Percentiles rank a stretch among this genome's conserved stretches.
Conservation (phyloP, 345 rosid genomes). For the Eucalyptus cloeziana region DNA sequence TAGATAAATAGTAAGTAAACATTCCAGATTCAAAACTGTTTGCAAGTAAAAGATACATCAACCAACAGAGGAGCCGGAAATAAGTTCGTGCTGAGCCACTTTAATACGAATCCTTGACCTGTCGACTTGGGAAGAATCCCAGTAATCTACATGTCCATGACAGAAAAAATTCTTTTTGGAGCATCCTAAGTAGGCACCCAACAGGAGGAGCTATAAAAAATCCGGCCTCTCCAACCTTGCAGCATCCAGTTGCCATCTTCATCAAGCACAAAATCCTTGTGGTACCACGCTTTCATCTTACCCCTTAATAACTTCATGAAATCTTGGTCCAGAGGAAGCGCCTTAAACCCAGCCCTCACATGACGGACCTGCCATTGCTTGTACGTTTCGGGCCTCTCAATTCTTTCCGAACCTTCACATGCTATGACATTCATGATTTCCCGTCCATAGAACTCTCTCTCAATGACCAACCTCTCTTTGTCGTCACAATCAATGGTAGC, state of each 20-base stretch:
- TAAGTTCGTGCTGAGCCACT: too few relatives aligned
- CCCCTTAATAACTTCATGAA: background rate
- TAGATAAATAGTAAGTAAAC: background rate
- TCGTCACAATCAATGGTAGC: background rate
- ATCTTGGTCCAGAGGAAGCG: background rate
- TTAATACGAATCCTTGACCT: background rate
- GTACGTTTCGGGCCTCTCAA: background rate
- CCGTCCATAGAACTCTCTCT: slow-evolving; percentile 8
- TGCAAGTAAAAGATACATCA: background rate
- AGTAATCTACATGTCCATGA: background rate
- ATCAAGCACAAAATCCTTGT: slow-evolving; percentile 13
- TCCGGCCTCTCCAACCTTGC: slow-evolving; percentile 22
- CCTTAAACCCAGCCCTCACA: slow-evolving; percentile 15
- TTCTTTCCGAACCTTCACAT: slow-evolving; percentile 14
- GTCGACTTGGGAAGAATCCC: background rate
- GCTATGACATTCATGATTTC: slow-evolving; percentile 19
- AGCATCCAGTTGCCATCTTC: slow-evolving; percentile 16
- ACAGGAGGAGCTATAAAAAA: background rate
- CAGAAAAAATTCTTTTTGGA: background rate
- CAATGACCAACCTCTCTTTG: slow-evolving; percentile 8
- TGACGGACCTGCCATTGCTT: slow-evolving; percentile 20
- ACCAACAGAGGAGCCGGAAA: background rate
- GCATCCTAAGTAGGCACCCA: slow-evolving; percentile 5
- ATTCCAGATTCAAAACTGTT: background rate
- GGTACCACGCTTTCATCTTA: background rate